Percentiles rank a stretch among this genome's conserved stretches.
Conservation (phyloP, 192 early-diverging fungal species). For the Bifiguratus adelaidae region DNA sequence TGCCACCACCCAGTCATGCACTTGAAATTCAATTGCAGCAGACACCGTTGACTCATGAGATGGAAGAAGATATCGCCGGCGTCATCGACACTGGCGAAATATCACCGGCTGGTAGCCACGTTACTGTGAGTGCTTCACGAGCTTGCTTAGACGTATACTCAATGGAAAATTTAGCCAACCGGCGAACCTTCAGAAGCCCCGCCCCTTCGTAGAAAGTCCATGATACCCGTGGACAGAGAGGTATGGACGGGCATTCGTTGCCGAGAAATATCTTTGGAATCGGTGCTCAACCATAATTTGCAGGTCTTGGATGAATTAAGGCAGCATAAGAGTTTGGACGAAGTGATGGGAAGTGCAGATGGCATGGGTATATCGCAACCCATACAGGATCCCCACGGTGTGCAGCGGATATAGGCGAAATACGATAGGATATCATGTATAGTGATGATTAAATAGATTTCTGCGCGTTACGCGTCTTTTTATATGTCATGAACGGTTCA, state of each 20-base stretch:
- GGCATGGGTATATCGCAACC: no score
- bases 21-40: not conserved
- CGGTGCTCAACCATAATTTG: not conserved
- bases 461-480: no score
- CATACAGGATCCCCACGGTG: no score
- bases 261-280: not conserved
- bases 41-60: not conserved
- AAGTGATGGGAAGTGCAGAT: conserved; percentile 22
- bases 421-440: no score
- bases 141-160: not conserved
- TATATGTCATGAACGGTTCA: no score
- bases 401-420: no score
- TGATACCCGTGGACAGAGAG: conserved; percentile 48
- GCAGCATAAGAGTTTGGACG: conserved; percentile 43
- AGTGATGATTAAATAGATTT: no score
- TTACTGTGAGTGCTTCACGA: not conserved
- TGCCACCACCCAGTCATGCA: not conserved
- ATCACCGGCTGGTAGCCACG: not conserved
- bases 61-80: no score
- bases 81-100: no score
- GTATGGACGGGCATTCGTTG: not conserved
- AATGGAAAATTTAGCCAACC: conserved; percentile 25
- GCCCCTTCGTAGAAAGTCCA: conserved; percentile 45
- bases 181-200: conserved; percentile 16
- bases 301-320: conserved; percentile 38